Evolutionary conservation across 2,329 filamentous ascomycete species (phyloP).

Genomic region (Leptodontidium sp.): DNA sequence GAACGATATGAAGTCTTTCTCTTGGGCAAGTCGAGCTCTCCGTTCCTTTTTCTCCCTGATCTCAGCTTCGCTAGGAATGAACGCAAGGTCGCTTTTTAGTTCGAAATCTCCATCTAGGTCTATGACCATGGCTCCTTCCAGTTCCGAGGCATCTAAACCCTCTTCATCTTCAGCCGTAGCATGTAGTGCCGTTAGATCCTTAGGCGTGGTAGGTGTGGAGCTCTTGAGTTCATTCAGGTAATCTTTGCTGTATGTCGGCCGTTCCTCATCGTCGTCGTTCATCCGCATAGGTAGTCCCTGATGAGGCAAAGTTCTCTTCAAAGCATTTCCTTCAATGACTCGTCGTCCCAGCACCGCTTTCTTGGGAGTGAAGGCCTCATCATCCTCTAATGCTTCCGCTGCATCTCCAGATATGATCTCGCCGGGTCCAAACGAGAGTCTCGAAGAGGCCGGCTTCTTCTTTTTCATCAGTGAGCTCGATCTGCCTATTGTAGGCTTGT

Average conservation of each 20-base stretch:
- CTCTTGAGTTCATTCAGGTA: slow-evolving; percentile 86
- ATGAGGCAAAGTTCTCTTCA: slow-evolving; percentile 59
- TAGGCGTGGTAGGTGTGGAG: slow-evolving; percentile 85
- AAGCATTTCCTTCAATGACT: slow-evolving; percentile 72
- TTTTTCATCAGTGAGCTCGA: slow-evolving; percentile 69
- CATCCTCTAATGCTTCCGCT: slow-evolving; percentile 59
- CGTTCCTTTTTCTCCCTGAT: slow-evolving; percentile 92
- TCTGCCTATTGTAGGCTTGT: slow-evolving; percentile 55
- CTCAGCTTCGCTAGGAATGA: slow-evolving; percentile 82
- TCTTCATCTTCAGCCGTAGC: slow-evolving; percentile 59
- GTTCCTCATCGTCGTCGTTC: slow-evolving; percentile 68
- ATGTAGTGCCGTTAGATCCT: slow-evolving; percentile 60
- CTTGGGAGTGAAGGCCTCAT: slow-evolving; percentile 67
- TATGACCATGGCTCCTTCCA: slow-evolving; percentile 72
- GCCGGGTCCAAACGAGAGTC: slow-evolving; percentile 78
- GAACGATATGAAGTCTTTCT: slow-evolving; percentile 73
- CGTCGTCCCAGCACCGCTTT: slow-evolving; percentile 68
- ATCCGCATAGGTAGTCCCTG: slow-evolving; percentile 36
- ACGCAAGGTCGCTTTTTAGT: slow-evolving; percentile 43
- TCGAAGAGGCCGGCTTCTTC: slow-evolving; percentile 64
- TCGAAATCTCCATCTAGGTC: slow-evolving; percentile 47
- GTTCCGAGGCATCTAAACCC: slow-evolving; percentile 65
- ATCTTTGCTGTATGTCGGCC: slow-evolving; percentile 85
- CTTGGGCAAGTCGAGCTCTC: slow-evolving; percentile 79
- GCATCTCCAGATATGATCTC: slow-evolving; percentile 62